Evolutionary conservation across 2,329 filamentous ascomycete genomes (phyloP), one percentile per base, ranked within the genome.

Genomic region (Tolypocladium paradoxum): DNA sequence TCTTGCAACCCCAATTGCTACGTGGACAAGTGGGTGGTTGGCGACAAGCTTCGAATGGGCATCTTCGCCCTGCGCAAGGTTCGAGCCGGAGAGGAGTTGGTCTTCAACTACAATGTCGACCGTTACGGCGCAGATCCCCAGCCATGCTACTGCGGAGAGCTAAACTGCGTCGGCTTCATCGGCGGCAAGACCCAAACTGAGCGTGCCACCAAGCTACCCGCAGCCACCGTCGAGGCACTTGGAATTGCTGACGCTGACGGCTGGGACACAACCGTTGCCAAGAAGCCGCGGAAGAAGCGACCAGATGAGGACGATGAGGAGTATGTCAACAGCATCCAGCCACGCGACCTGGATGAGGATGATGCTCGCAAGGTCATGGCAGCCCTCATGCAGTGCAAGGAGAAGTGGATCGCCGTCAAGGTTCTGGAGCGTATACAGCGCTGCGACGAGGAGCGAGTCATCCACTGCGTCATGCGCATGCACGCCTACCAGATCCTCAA

Each of bases 51-150:
- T 66, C 91, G 93, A 63, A 99, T 99, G 93, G 93, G 93, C 63
- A 97, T 99, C 61, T 99, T 99, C 74, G 89, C 91, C 62, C 82
- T 88, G 71, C 88, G 91, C 58, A 77, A 81, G 63, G 86, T 99
- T 66, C 83, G 84, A 65, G 84, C 88, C 20, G 93, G 93, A 53
- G 93, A 99, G 69, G 93, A 99, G 70, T 76, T 99, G 53, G 91
- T 96, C 24, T 99, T 99, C 77, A 96, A 99, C 75, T 99, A 99
- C 81, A 99, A 99, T 64, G 93, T 99, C 59, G 93, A 99, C 70
- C 85, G 93, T 59, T 99, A 99, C 66, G 93, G 93, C 58, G 91
- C 93, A 45, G 90, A 99, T 62, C 92, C 93, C 45, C 92, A 97
- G 69, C 90, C 90, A 31, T 99, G 93, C 71, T 97, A 97, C 70